These are phyloP conservation scores for Saccharomyces hybrid DNA, from an alignment of 1,139 yeast genomes.

Conservation along the genomic window DNA sequence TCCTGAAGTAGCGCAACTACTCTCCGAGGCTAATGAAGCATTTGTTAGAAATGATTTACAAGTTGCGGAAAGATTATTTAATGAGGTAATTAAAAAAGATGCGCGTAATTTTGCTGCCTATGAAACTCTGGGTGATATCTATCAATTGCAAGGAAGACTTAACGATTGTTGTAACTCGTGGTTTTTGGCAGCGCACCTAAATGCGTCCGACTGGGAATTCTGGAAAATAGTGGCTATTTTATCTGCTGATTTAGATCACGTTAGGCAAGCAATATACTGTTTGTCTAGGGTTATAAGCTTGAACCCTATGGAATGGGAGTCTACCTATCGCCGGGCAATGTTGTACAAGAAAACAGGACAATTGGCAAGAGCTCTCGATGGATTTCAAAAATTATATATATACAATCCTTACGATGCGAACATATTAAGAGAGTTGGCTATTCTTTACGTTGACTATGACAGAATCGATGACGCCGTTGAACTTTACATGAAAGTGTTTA, in stretches of 20 bases:
- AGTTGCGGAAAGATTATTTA: slow-evolving; percentile 56
- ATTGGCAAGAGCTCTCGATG: slow-evolving; percentile 65
- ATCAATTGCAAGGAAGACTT: slow-evolving; percentile 55
- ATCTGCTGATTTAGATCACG: slow-evolving; percentile 61
- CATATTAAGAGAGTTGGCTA: slow-evolving; percentile 66
- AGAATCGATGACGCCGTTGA: slow-evolving; percentile 74
- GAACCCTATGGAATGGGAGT: slow-evolving; percentile 46
- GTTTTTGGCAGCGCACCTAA: slow-evolving; percentile 77
- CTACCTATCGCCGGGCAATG: slow-evolving; percentile 53
- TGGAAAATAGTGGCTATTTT: slow-evolving; percentile 82
- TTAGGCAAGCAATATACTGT: slow-evolving; percentile 77
- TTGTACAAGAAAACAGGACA: slow-evolving; percentile 59
- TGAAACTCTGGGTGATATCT: slow-evolving; percentile 78
- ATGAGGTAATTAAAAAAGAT: slow-evolving; percentile 71
- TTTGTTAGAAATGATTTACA: slow-evolving; percentile 61
- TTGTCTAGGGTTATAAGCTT: slow-evolving; percentile 64
- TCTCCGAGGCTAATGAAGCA: slow-evolving; percentile 72
- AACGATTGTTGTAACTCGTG: slow-evolving; percentile 74
- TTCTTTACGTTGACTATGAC: slow-evolving; percentile 66
- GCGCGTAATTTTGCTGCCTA: slow-evolving; percentile 76
- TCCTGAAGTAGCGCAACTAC: slow-evolving; percentile 58
- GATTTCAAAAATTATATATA: slow-evolving; percentile 55
- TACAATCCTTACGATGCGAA: slow-evolving; percentile 54
- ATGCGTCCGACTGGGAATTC: slow-evolving; percentile 66
- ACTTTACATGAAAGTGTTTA: slow-evolving; percentile 60